Conservation (phyloP, 495 filamentous ascomycete species). For the Lophiostoma macrostomum region DNA sequence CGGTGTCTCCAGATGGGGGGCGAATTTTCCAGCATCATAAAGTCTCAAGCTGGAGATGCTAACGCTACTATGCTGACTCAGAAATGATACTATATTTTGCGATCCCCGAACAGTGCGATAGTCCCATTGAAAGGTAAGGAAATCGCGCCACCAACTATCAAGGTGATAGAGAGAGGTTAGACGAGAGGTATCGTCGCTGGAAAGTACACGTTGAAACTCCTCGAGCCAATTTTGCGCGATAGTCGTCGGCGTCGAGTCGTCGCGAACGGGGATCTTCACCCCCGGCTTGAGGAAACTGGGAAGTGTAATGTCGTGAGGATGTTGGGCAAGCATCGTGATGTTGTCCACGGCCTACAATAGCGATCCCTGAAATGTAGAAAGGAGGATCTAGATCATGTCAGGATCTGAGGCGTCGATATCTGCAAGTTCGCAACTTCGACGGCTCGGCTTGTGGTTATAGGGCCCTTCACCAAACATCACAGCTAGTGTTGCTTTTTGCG, state of each 20-base stretch:
- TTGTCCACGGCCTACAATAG: too few relatives aligned
- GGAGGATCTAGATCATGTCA: background rate
- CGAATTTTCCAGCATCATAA: conserved; percentile 13
- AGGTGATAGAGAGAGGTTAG: conserved; percentile 10
- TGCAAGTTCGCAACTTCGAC: too few relatives aligned
- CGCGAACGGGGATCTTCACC: conserved; percentile 11
- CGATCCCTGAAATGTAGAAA: too few relatives aligned
- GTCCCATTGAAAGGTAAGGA: conserved; percentile 34
- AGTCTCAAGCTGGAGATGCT: conserved; percentile 3
- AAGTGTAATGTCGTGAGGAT: conserved; percentile 18
- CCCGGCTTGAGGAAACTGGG: conserved; percentile 19
- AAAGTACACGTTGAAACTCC: conserved; percentile 19
- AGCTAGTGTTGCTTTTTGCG: too few relatives aligned
- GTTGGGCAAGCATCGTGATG: conserved; percentile 17
- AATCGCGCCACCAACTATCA: conserved; percentile 35
- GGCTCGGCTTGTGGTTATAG: too few relatives aligned
- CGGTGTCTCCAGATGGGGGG: background rate
- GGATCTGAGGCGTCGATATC: too few relatives aligned
- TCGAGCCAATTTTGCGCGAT: conserved; percentile 31
- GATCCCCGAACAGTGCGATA: conserved; percentile 28
- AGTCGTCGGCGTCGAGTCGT: background rate
- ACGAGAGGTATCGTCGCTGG: conserved; percentile 7
- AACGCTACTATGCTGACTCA: conserved; percentile 4
- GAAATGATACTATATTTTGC: conserved; percentile 20
- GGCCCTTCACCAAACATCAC: too few relatives aligned